These are phyloP conservation scores for Irpex lacteus DNA, from an alignment of 1,284 basidiomycete species.

Conservation along the genomic window DNA sequence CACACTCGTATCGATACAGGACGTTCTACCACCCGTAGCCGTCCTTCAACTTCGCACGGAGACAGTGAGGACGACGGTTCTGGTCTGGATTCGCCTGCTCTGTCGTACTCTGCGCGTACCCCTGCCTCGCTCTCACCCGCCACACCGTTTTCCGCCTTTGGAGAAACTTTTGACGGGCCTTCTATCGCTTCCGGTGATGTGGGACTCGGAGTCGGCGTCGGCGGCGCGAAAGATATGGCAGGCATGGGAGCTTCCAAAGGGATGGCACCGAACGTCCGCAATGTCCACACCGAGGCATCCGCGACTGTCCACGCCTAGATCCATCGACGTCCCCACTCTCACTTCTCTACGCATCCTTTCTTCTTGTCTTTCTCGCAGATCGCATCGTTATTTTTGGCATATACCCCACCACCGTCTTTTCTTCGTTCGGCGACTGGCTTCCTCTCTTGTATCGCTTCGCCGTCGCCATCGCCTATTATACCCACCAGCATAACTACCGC, in stretches of 20 bases:
- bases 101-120: constrained; percentile 34
- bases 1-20: constrained; percentile 10
- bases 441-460: background rate
- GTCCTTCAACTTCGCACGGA: constrained; percentile 3
- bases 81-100: constrained; percentile 33
- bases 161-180: constrained; percentile 30
- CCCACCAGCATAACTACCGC: background rate
- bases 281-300: background rate
- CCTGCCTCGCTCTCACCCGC: constrained; percentile 35
- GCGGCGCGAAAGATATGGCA: background rate
- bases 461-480: background rate
- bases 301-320: background rate
- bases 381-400: background rate
- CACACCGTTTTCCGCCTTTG: constrained; percentile 36
- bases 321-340: background rate
- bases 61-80: constrained; percentile 26
- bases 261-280: background rate
- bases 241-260: background rate
- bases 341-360: background rate
- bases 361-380: background rate
- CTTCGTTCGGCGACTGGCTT: background rate
- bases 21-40: background rate
- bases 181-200: constrained; percentile 7
- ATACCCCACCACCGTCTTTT: background rate
- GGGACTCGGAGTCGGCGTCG: background rate